Base-by-base conservation (phyloP, 2,329 filamentous ascomycete genomes). In the Apiospora sp. region DNA sequence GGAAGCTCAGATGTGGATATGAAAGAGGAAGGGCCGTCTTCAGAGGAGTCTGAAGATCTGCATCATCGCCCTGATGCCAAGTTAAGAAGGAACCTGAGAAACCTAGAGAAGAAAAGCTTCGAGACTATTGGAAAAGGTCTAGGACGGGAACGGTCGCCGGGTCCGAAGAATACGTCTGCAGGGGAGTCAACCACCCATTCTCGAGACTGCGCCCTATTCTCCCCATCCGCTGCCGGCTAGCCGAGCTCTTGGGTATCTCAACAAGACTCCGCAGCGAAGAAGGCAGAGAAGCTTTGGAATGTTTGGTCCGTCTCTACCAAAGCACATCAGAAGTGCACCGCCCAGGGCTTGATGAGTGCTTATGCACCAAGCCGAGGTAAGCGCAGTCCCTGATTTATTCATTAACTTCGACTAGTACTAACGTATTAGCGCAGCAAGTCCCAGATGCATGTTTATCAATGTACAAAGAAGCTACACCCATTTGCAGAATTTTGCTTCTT, bases 401-500 rank as follows among this genome's bases (percentile, higher is more conserved):
- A 24, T 51, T 6, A 24, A 27, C n/a, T 51, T 27, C 27, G n/a
- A 51, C n/a, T 8, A 27, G n/a, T 51, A 51, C 8, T 51, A 51
- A 51, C 48, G n/a, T 1, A 10, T 7, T 37, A 10, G 1, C n/a
- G 8, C 48, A 24, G 48, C 22, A 27, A 1, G n/a, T 10, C n/a
- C 10, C 1, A 51, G 27, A 27, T 51, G 3, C 4, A 51, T 51
- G n/a, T 51, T 7, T 51, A 51, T 27, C n/a, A 51, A 51, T 51
- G 30, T 14, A 67, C 13, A 13, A 67, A 67, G 27, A 67, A 16
- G 7, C 5, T 0, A 37, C 61, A 37, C 1, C 8, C 10, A 13
- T 67, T 67, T 24, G 12, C 61, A 30, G 61, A 67, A 43, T 67
- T 67, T n/a, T 67, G 30, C 61, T 67, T 67, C 61, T 67, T 67